These are phyloP conservation scores for Suhomyces bolitotheri DNA, from an alignment of 1,139 yeast genomes.

Conservation along the genomic window DNA sequence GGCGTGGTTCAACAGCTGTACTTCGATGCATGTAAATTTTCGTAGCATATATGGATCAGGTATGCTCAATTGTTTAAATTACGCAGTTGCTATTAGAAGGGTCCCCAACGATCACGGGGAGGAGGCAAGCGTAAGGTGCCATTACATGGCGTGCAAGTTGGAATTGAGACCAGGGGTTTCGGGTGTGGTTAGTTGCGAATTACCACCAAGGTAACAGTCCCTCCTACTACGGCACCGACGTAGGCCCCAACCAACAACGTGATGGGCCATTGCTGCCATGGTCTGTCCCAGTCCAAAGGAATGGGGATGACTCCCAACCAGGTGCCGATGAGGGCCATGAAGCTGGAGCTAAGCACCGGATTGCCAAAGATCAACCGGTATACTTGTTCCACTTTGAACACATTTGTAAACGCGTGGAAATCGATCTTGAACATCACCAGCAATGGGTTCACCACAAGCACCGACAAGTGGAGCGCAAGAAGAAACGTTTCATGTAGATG, in stretches of 20 bases:
- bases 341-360: constrained; percentile 40
- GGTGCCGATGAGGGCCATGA: constrained; percentile 67
- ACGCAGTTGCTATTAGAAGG: too few species aligned
- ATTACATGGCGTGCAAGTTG: too few species aligned
- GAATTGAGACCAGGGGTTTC: too few species aligned
- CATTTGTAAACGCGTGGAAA: constrained; percentile 29
- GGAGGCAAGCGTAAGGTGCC: too few species aligned
- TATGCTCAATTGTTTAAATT: too few species aligned
- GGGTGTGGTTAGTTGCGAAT: too few species aligned
- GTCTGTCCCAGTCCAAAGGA: constrained; percentile 96
- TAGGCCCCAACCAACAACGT: constrained; percentile 83
- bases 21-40: too few species aligned
- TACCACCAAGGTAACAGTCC: constrained; percentile 20
- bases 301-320: constrained; percentile 95
- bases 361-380: constrained; percentile 30
- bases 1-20: too few species aligned
- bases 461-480: constrained; percentile 64
- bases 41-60: too few species aligned
- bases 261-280: constrained; percentile 98
- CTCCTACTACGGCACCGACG: constrained; percentile 66
- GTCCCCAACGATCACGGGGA: too few species aligned
- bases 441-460: constrained; percentile 64
- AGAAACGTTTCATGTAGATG: constrained; percentile 59
- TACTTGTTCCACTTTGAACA: constrained; percentile 27
- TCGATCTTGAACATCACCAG: constrained; percentile 61